A percentile compares a stretch with the other conserved stretches of the same genome.
Evolutionary conservation across 2,329 filamentous ascomycete species (phyloP).

Genomic region (Colletotrichum tamarilloi): DNA sequence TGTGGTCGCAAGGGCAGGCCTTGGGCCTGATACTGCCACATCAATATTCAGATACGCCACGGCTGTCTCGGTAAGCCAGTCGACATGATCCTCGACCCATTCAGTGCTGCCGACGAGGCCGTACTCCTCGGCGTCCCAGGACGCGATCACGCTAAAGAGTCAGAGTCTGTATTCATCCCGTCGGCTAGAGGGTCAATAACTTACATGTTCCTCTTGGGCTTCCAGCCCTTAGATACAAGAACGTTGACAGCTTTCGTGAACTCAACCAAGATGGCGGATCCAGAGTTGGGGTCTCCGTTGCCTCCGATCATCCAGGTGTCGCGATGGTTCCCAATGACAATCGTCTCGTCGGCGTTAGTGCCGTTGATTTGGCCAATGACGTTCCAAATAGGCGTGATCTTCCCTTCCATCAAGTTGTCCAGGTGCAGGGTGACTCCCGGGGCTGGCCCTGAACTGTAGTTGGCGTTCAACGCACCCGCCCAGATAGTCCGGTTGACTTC

Average conservation of each 20-base stretch:
- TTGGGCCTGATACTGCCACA: constrained; percentile 69
- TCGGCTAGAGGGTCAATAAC: neutral
- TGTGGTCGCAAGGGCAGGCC: constrained; percentile 68
- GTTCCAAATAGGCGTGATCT: constrained; percentile 78
- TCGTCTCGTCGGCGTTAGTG: constrained; percentile 77
- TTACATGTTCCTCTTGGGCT: constrained; percentile 73
- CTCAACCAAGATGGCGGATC: constrained; percentile 81
- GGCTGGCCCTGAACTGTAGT: constrained; percentile 56
- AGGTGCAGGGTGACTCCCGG: constrained; percentile 72
- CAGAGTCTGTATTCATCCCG: neutral
- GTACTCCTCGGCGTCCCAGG: constrained; percentile 82
- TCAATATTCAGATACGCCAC: constrained; percentile 87
- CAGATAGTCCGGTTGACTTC: constrained; percentile 71
- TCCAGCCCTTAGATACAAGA: constrained; percentile 80
- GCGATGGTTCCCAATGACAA: constrained; percentile 84
- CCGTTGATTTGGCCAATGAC: constrained; percentile 86
- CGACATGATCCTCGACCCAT: constrained; percentile 86
- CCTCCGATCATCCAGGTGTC: constrained; percentile 90
- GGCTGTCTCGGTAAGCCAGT: constrained; percentile 77
- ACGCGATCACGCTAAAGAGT: constrained; percentile 73
- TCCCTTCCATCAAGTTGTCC: constrained; percentile 73
- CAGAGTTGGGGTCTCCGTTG: constrained; percentile 85
- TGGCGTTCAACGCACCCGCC: constrained; percentile 62
- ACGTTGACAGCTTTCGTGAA: constrained; percentile 78
- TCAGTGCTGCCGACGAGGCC: constrained; percentile 84